Conservation (phyloP, 2,329 filamentous ascomycete genomes). For the Alternaria tenuissima region DNA sequence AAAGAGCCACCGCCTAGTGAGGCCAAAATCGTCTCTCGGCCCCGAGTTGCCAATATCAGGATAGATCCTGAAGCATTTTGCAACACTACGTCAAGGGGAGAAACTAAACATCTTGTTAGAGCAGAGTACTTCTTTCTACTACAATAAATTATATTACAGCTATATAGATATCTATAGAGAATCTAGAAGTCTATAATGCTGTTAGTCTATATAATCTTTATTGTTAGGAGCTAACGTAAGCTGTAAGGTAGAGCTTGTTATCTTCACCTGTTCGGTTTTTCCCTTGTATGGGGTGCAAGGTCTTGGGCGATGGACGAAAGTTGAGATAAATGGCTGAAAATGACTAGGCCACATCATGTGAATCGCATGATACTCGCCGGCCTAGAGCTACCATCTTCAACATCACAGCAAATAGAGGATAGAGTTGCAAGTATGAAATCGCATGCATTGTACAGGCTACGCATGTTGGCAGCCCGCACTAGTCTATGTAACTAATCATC, state of each 20-base stretch:
- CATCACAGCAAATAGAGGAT: background rate
- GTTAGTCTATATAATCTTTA: no score
- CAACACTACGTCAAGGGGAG: background rate
- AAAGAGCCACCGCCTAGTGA: background rate
- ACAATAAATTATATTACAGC: no score
- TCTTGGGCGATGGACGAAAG: background rate
- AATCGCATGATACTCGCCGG: background rate
- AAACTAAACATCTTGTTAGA: no score
- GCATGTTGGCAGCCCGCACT: conserved; percentile 31
- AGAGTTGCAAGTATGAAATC: conserved; percentile 27
- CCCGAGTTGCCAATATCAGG: background rate
- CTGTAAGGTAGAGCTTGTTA: no score
- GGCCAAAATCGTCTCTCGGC: background rate
- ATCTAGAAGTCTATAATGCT: no score
- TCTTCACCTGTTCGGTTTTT: no score
- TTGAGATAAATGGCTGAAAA: background rate
- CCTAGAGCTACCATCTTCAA: background rate
- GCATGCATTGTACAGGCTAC: conserved; percentile 39
- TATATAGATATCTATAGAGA: no score
- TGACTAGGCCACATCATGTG: background rate
- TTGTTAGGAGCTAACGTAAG: no score
- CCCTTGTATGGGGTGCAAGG: no score
- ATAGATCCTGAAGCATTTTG: background rate
- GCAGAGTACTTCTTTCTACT: no score
- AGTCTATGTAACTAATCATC: conserved; percentile 47